Evolutionary conservation across 805 yeast genomes (phyloP), one percentile per base, ranked within the genome.

Genomic region (Starmerella kuoi): DNA sequence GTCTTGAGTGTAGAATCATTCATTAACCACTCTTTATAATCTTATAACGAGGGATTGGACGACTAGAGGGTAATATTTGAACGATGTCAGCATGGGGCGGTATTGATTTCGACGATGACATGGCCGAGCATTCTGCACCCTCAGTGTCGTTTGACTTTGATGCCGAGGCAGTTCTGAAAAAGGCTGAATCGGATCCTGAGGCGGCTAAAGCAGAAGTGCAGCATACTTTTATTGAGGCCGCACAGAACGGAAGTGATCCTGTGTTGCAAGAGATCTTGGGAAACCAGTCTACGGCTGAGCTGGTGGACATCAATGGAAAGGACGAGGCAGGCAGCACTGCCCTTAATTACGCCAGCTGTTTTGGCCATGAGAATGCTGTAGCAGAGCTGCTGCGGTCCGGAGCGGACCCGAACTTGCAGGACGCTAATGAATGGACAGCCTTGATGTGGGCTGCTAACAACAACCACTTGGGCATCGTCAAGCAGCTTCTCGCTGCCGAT

Each of bases 381-480:
- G 40, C 51, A 15, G 61, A 54, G 40, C 55, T 66, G 35, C 51
- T 66, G 28, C 51, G 57, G 11, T 53, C 44, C 22, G 64, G 61
- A 5, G 70, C 70, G 1, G 44, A 56, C 15, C 58, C 61, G 2
- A 58, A 66, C 38, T 41, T 42, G 18, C 61, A 56, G 40, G 70
- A 65, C 50, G 55, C 56, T 31, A 55, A 56, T 41, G 61, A 59
- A 37, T 66, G 69, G 69, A 61, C 70, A 5, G 94, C 98, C 2
- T 63, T 91, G 31, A 95, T 88, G 55, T 91, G 98, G 98, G 97
- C 96, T 0, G 80, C 88, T 41, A 69, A 95, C 38, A 80, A 80
- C 54, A 98, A 97, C 0, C 68, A 83, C 41, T 93, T 86, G 1
- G 79, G 83, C 55, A 75, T 87, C 41, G 94, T 76, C 1, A 87